A percentile compares a stretch with the other conserved stretches of the same genome.
Evolutionary conservation across 352 stramenopile species (phyloP).

Genomic region (Phytopythium montanum): DNA sequence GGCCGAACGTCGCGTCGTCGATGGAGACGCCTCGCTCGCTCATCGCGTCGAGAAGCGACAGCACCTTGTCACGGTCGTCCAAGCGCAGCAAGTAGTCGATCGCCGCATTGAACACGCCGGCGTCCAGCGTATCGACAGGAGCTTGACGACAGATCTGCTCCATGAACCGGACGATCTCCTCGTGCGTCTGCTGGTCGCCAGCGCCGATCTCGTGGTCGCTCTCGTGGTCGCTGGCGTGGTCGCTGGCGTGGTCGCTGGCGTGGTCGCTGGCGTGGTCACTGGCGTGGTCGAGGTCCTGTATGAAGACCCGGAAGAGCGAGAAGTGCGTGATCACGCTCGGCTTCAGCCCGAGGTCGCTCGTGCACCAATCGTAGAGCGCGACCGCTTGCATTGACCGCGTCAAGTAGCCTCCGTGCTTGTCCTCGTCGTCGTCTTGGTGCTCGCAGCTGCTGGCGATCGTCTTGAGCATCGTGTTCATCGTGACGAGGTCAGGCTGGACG

Average conservation of each 20-base stretch:
- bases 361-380: slow-evolving; percentile 32
- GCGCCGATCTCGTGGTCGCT: background rate
- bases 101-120: slow-evolving; percentile 58
- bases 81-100: slow-evolving; percentile 58
- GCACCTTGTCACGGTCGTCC: slow-evolving; percentile 40
- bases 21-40: slow-evolving; percentile 30
- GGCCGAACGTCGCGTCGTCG: slow-evolving; percentile 42
- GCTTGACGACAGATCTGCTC: slow-evolving; percentile 42
- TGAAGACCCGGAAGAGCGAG: slow-evolving; percentile 49
- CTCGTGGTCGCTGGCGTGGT: too few relatives aligned
- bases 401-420: background rate
- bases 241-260: background rate
- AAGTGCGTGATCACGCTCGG: slow-evolving; percentile 37
- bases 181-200: background rate
- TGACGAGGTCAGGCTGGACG: slow-evolving; percentile 30
- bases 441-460: slow-evolving; percentile 16
- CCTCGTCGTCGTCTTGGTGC: slow-evolving; percentile 16
- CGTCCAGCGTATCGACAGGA: slow-evolving; percentile 26
- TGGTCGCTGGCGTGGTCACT: background rate
- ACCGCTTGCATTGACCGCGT: slow-evolving; percentile 19
- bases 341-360: slow-evolving; percentile 20
- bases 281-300: slow-evolving; percentile 29
- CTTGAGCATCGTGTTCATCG: slow-evolving; percentile 56
- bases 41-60: slow-evolving; percentile 66
- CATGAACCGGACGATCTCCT: slow-evolving; percentile 32